Conservation (phyloP, 352 stramenopile species). For the Plasmopara viticola region DNA sequence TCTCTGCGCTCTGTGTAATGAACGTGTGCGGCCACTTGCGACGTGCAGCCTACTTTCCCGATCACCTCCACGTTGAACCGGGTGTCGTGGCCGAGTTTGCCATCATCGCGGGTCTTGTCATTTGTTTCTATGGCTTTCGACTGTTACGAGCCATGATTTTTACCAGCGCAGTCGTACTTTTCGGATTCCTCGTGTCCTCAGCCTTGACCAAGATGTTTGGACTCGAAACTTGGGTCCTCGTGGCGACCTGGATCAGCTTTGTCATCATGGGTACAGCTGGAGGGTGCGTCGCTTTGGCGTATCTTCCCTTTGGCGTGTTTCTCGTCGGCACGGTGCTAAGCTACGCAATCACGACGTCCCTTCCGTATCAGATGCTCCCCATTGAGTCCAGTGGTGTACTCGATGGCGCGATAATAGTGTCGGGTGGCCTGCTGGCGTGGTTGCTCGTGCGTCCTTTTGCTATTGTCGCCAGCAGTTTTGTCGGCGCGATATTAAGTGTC, state of each 20-base stretch:
- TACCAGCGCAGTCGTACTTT: conserved; percentile 45
- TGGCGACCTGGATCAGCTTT: conserved; percentile 48
- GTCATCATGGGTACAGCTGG: conserved; percentile 26
- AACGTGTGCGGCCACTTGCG: conserved; percentile 2
- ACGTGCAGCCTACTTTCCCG: conserved; percentile 18
- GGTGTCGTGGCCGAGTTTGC: conserved; percentile 42
- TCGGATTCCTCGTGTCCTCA: conserved; percentile 35
- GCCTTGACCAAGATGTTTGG: conserved; percentile 39
- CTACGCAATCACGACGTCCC: conserved; percentile 35
- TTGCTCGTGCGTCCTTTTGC: conserved; percentile 44
- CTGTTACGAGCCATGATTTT: conserved; percentile 43
- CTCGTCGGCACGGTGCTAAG: conserved; percentile 33
- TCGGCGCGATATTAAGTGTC: conserved; percentile 39
- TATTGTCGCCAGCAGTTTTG: conserved; percentile 57
- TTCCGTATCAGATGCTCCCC: conserved; percentile 39
- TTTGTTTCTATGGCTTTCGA: conserved; percentile 50
- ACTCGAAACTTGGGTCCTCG: conserved; percentile 34
- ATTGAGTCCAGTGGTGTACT: conserved; percentile 20
- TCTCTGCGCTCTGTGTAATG: conserved; percentile 1
- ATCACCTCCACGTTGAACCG: conserved; percentile 32
- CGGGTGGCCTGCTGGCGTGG: conserved; percentile 44
- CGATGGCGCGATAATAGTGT: conserved; percentile 30
- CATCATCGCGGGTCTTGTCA: conserved; percentile 34
- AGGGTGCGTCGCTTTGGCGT: conserved; percentile 37
- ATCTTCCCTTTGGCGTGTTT: conserved; percentile 48